Evolutionary conservation across 208 protist species (phyloP).

Genomic region (Strigomonas culicis): DNA sequence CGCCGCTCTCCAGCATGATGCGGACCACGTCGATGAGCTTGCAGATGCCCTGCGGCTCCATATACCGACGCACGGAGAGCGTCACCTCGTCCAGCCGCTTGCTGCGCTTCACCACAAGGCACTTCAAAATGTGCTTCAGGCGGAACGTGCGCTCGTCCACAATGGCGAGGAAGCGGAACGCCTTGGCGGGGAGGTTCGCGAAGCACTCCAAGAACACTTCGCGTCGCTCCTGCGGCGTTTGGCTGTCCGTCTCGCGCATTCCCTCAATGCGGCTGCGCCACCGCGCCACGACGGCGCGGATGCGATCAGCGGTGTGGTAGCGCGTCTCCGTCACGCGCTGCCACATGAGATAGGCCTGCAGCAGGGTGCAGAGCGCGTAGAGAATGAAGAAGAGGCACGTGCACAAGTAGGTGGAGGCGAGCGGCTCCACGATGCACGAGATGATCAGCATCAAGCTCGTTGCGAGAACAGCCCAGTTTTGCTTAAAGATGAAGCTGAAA

Average conservation of each 20-base stretch:
- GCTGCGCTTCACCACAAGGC: slow-evolving; percentile 54
- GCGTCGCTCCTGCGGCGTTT: slow-evolving; percentile 57
- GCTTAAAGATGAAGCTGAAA: slow-evolving; percentile 47
- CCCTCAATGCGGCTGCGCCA: slow-evolving; percentile 56
- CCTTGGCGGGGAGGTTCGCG: slow-evolving; percentile 53
- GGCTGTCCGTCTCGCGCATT: slow-evolving; percentile 32
- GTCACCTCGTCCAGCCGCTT: slow-evolving; percentile 70
- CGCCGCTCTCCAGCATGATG: slow-evolving; percentile 60
- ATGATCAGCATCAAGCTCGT: slow-evolving; percentile 70
- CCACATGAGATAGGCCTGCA: slow-evolving; percentile 79
- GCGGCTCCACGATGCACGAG: slow-evolving; percentile 51
- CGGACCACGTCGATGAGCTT: slow-evolving; percentile 83
- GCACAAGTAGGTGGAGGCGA: slow-evolving; percentile 45
- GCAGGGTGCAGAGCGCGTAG: slow-evolving; percentile 44
- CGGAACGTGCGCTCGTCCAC: slow-evolving; percentile 58
- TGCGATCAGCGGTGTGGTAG: slow-evolving; percentile 52
- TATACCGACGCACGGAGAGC: slow-evolving; percentile 49
- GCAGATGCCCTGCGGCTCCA: slow-evolving; percentile 66
- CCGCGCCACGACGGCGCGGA: slow-evolving; percentile 46
- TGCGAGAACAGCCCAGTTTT: slow-evolving; percentile 47
- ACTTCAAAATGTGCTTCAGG: slow-evolving; percentile 77
- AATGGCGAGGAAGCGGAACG: slow-evolving; percentile 77
- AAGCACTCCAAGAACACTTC: slow-evolving; percentile 55
- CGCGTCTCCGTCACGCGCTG: slow-evolving; percentile 74
- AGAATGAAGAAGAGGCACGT: slow-evolving; percentile 58